Conservation (phyloP, 1,139 yeast genomes). For the Williopsis jadinii region DNA sequence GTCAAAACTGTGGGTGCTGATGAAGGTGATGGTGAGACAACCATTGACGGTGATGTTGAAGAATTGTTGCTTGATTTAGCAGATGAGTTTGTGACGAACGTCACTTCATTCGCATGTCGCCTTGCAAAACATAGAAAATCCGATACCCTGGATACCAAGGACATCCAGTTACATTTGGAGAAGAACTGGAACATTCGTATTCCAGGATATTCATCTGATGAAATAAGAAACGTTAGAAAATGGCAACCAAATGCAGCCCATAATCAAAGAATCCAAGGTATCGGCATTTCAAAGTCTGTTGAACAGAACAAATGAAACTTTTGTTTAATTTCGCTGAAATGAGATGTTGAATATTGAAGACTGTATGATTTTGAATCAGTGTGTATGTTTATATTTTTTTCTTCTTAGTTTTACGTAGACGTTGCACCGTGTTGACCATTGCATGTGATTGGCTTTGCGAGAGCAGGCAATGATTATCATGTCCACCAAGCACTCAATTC, state of each 20-base stretch:
- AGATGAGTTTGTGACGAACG: slow-evolving; percentile 88
- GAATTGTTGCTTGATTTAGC: slow-evolving; percentile 86
- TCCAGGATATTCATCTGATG: slow-evolving; percentile 92
- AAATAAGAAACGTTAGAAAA: slow-evolving; percentile 75
- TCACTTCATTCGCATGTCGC: slow-evolving; percentile 88
- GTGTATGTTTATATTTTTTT: too few species aligned
- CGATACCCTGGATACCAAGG: slow-evolving; percentile 83
- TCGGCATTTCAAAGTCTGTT: slow-evolving; percentile 27
- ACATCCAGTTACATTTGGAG: slow-evolving; percentile 86
- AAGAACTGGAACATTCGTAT: slow-evolving; percentile 93
- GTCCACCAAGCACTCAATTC: too few species aligned
- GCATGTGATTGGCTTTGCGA: too few species aligned
- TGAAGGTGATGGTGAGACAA: slow-evolving; percentile 83
- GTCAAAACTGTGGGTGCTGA: slow-evolving; percentile 78
- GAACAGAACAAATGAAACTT: slow-evolving; percentile 20
- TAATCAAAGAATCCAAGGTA: slow-evolving; percentile 62
- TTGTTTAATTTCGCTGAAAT: too few species aligned
- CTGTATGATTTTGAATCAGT: too few species aligned
- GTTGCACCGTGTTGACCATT: too few species aligned
- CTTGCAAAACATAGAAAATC: slow-evolving; percentile 91
- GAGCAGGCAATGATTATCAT: too few species aligned
- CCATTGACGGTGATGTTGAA: slow-evolving; percentile 95
- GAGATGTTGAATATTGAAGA: too few species aligned
- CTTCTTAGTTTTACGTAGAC: too few species aligned
- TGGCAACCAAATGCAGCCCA: slow-evolving; percentile 72